phyloP scores from a whole-genome alignment of 1,284 basidiomycete species.

The Austropuccinia psidii region DNA sequence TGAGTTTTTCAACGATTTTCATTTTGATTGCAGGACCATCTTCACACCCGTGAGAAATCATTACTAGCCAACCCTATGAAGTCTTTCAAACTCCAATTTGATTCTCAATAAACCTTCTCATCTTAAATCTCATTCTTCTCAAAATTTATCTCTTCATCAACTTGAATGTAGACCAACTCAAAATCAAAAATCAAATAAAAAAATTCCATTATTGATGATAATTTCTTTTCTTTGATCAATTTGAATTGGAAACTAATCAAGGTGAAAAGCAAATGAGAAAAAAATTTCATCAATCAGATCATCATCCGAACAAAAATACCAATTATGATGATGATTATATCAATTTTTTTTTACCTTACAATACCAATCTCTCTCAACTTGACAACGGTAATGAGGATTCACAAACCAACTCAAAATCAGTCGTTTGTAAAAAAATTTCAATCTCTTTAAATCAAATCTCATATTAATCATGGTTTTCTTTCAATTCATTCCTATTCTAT shows the following conservation, averaged over 20 bases:
- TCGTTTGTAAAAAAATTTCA: not conserved
- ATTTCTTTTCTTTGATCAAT: conserved; percentile 28
- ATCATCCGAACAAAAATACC: conserved; percentile 39
- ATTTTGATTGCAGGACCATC: conserved; percentile 1
- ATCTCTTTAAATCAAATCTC: not conserved
- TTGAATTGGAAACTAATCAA: conserved; percentile 19
- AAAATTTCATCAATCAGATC: not conserved
- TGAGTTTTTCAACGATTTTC: not conserved
- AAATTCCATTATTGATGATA: conserved; percentile 7
- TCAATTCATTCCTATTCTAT: not conserved
- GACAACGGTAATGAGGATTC: conserved; percentile 39
- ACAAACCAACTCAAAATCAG: conserved; percentile 29
- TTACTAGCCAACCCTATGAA: conserved; percentile 45
- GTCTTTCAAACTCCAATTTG: no score
- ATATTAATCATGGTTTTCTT: not conserved
- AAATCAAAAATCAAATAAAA: not conserved
- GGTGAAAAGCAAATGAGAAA: conserved; percentile 29
- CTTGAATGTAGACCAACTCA: not conserved
- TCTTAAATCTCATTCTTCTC: not conserved
- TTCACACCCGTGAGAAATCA: conserved; percentile 15
- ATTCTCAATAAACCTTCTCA: not conserved
- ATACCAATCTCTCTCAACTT: not conserved
- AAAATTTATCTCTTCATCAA: not conserved
- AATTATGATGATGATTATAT: conserved; percentile 45
- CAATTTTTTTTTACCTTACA: conserved; percentile 22